Base-by-base conservation (phyloP, 2,329 filamentous ascomycete species). In the Aspergillus pseudoviridinutans region DNA sequence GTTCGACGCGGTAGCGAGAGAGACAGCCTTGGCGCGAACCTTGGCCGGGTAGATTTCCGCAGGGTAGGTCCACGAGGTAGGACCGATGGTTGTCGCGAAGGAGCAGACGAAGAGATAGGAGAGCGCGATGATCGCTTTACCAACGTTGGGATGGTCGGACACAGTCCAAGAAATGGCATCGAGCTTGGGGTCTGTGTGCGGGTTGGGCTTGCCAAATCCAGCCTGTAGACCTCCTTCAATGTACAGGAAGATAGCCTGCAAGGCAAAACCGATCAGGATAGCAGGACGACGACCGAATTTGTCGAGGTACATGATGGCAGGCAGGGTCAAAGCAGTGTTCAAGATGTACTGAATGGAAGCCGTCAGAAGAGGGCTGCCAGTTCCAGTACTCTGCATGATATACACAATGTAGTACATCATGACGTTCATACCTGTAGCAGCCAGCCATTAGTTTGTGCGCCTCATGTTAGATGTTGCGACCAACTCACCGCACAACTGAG, bases 301-400 rank as follows among this genome's bases (percentile, higher is more conserved):
- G 64, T 93, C 89, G 65, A 91, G 82, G 75, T 79, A 92, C 51
- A 92, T 72, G 24, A 92, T 81, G 1, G 88, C 89, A 0, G 88
- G 88, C 2, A 92, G 71, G 0, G 90, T 92, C 84, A 91, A 88
- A 46, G 86, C 61, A 1, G 92, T 89, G 70, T 92, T 92, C 77
- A 92, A 89, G 64, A 91, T 80, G 70, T 88, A 90, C 67, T 89
- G 85, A 62, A 90, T 88, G 8, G 82, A 84, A 14, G 85, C 87
- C 7, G 87, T 81, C 42, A 89, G 72, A 14, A 90, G 78, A 20
- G 84, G 81, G 51, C 79, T 81, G 63, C 82, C 79, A 6, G 80
- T 79, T 3, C 74, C 76, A 5, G 87, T 76, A 20, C 86, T 86
- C 28, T 87, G 86, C 87, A 90, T 90, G 58, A 89, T 82, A 64